Base-by-base conservation (phyloP, 306 rosid species). In the Acacia acuminata region DNA sequence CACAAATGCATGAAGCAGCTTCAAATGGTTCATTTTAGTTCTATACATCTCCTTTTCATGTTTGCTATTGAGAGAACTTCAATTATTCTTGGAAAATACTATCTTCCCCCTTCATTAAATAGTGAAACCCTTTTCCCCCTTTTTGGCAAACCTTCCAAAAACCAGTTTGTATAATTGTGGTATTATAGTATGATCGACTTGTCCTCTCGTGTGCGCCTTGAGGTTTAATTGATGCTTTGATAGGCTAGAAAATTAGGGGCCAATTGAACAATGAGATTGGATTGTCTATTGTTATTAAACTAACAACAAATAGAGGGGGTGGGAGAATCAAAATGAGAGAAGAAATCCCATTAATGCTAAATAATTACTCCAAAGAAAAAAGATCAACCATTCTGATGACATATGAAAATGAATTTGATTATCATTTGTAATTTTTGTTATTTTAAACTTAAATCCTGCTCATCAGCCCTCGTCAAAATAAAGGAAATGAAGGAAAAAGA, bases 401-500 rank as follows among this genome's bases (percentile, higher is more conserved):
- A 9, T 27, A 56, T 5, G 7, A 56, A 20, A n/a, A 56, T 12
- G 9, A 22, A 22, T 22, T 24, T 13, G 2, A 60, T 60, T 22
- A 60, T 60, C 66, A 63, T 25, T 27, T 20, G 38, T 25, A 25
- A 17, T 27, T 25, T 63, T 11, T 63, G 68, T 25, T 25, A 27
- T 12, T 1, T 25, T 25, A 3, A 27, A 64, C 19, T 64, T 64
- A 27, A 72, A 24, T 47, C 8, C 42, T 25, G 58, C 67, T 71
- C 45, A 60, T 67, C 61, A 71, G 55, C 72, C 60, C 42, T 8
- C 24, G n/a, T 42, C 13, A 36, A 44, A 60, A 72, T n/a, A 11
- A 22, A 72, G 38, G 55, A 53, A 11, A 16, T 38, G 32, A 27
- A 78, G 66, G 34, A 25, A 22, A 85, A 85, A 69, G 15, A 75